Evolutionary conservation across 352 stramenopile species (phyloP), one percentile per base, ranked within the genome.

Genomic region (Phytophthora sp.): DNA sequence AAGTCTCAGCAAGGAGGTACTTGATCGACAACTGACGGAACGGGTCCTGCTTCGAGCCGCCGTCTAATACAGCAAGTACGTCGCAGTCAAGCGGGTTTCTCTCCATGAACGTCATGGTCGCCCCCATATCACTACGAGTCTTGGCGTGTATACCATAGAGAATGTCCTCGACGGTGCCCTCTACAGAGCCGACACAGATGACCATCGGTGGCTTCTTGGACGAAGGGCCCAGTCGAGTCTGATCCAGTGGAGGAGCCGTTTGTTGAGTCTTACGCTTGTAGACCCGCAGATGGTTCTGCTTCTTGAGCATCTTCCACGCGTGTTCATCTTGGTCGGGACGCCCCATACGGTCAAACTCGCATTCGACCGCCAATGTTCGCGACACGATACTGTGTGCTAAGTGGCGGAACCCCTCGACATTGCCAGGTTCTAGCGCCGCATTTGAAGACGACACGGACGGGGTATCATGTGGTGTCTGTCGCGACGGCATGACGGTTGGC

Each of bases 1-100:
- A 80, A 0, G 74, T 87, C 50, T 79, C 66, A 0, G 71, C 60
- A 0, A 85, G 62, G 0, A 80, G 70, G 54, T 83, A 91, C 51
- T 91, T 91, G 64, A 91, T 57, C 6, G 77, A 73, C 0, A 89
- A 35, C 33, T 82, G 86, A 11, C 71, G 76, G 54, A 84, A 86
- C 51, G 82, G 82, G 35, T 91, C 78, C 4, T 63, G 35, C n/a
- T 71, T 60, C 0, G 76, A 83, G 9, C 72, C 76, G 2, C 56
- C 47, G 11, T 91, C 74, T 4, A 89, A 57, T 5, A 76, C 66
- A 1, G 78, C 61, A 1, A 89, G 53, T 21, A 91, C 76, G 24
- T 80, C 75, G 16, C 69, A 70, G 63, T 91, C 80, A 3, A 85
- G 47, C 1, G 70, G 63, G 46, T 63, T 69, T 21, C 72, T 72